These are phyloP conservation scores for Fusarium redolens DNA, from an alignment of 2,329 filamentous ascomycete species.

Conservation along the genomic window DNA sequence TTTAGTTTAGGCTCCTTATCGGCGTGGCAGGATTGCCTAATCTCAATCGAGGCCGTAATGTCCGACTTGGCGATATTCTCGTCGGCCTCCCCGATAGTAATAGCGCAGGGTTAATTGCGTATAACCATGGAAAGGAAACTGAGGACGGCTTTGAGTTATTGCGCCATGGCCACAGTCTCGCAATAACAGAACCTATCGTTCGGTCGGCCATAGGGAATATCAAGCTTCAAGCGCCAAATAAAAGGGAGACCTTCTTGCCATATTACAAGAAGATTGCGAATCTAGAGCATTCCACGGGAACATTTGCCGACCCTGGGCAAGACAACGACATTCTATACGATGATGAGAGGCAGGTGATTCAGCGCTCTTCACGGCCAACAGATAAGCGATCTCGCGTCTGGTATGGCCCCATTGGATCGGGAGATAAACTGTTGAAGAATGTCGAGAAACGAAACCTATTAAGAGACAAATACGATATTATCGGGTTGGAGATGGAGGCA, in stretches of 20 bases:
- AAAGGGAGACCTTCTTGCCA: constrained; percentile 32
- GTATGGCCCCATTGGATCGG: constrained; percentile 45
- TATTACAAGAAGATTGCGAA: constrained; percentile 44
- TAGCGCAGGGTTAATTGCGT: constrained; percentile 46
- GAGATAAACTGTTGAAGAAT: constrained; percentile 48
- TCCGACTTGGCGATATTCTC: constrained; percentile 53
- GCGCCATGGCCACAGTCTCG: constrained; percentile 40
- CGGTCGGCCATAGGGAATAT: constrained; percentile 51
- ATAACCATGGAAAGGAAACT: constrained; percentile 51
- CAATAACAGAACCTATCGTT: constrained; percentile 47
- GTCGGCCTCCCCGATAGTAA: constrained; percentile 45
- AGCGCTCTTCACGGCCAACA: not conserved
- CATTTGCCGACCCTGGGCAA: constrained; percentile 49
- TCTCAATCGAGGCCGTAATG: constrained; percentile 45
- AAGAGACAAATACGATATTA: constrained; percentile 44
- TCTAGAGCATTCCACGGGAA: constrained; percentile 36
- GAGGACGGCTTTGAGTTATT: constrained; percentile 45
- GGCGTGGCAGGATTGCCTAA: constrained; percentile 52
- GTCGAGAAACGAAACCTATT: constrained; percentile 38
- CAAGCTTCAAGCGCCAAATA: constrained; percentile 41
- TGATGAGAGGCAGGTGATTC: fast-evolving
- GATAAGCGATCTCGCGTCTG: not conserved
- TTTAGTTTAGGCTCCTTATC: constrained; percentile 53
- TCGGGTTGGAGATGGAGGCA: constrained; percentile 50
- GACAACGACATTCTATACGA: constrained; percentile 42